Conservation (phyloP, 768 basidiomycete species). For the Flagelloscypha sp. region DNA sequence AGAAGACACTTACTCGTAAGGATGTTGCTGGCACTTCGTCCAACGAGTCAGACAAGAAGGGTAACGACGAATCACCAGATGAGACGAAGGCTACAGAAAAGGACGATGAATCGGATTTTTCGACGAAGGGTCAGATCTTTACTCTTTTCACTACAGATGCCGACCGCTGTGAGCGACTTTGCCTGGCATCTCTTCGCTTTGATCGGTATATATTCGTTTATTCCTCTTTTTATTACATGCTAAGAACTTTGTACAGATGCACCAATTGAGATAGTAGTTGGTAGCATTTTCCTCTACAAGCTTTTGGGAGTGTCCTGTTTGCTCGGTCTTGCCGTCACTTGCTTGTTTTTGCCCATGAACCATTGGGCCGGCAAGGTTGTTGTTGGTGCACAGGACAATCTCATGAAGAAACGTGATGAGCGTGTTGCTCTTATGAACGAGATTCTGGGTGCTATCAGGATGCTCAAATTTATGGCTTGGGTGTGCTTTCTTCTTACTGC, state of each 20-base stretch:
- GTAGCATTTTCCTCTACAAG: slow-evolving; percentile 66
- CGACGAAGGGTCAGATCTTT: slow-evolving; percentile 78
- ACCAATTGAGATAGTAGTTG: slow-evolving; percentile 71
- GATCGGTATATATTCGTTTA: slow-evolving; percentile 39
- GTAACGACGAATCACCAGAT: slow-evolving; percentile 18
- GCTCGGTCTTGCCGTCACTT: slow-evolving; percentile 69
- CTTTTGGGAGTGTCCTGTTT: slow-evolving; percentile 70
- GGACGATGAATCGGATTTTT: slow-evolving; percentile 50
- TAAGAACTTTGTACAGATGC: slow-evolving; percentile 63
- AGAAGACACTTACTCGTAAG: slow-evolving; percentile 81
- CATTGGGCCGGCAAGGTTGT: slow-evolving; percentile 79
- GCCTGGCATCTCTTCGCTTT: slow-evolving; percentile 70
- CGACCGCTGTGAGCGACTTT: slow-evolving; percentile 80
- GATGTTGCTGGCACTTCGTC: slow-evolving; percentile 60
- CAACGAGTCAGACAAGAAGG: slow-evolving; percentile 15
- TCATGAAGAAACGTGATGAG: slow-evolving; percentile 74
- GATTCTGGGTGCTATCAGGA: slow-evolving; percentile 49
- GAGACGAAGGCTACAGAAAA: slow-evolving; percentile 37
- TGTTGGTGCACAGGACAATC: slow-evolving; percentile 55
- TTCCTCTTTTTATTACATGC: slow-evolving; percentile 29
- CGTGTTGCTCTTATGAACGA: slow-evolving; percentile 72
- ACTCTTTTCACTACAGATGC: slow-evolving; percentile 94
- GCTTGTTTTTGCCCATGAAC: slow-evolving; percentile 67
- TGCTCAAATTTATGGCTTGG: slow-evolving; percentile 33
- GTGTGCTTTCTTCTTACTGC: neutral